Conservation (phyloP, 1,139 yeast species). For the Pichiaceae sp. region DNA sequence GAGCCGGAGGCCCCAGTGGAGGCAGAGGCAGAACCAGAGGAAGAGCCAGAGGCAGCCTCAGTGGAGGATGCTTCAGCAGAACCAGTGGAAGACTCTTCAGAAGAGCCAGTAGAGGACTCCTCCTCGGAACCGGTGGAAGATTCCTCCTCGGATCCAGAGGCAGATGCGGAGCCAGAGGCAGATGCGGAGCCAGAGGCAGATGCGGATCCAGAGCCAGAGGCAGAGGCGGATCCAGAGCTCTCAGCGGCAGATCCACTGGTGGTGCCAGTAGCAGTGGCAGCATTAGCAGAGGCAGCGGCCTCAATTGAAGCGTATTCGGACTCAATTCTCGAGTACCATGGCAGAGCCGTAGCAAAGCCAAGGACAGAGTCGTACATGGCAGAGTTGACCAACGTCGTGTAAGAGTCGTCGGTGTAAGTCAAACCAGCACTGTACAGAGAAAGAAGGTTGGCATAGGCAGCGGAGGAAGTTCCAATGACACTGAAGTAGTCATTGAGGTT, state of each 20-base stretch:
- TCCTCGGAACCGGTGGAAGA: constrained; percentile 5
- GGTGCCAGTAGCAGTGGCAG: constrained; percentile 16
- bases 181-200: constrained; percentile 1
- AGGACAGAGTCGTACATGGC: constrained; percentile 21
- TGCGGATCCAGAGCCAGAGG: constrained; percentile 6
- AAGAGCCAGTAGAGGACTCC: constrained; percentile 5
- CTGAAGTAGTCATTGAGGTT: constrained; percentile 24
- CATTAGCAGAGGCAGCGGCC: constrained; percentile 13
- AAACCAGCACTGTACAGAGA: constrained; percentile 25
- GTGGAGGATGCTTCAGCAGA: constrained; percentile 7
- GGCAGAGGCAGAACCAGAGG: constrained; percentile 7
- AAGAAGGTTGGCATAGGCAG: constrained; percentile 21
- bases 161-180: constrained; percentile 4
- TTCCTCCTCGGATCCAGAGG: constrained; percentile 4
- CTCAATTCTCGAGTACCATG: constrained; percentile 35
- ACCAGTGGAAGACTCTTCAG: constrained; percentile 5
- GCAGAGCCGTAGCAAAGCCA: constrained; percentile 30
- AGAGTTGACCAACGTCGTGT: constrained; percentile 27
- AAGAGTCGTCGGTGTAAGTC: constrained; percentile 34
- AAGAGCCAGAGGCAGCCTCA: constrained; percentile 12
- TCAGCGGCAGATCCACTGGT: constrained; percentile 20
- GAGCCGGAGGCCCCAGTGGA: constrained; percentile 4
- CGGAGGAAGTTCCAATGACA: constrained; percentile 16
- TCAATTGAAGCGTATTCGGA: constrained; percentile 18
- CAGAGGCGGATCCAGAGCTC: constrained; percentile 14